Percentiles rank a stretch among this genome's conserved stretches.
Evolutionary conservation across 768 basidiomycete species (phyloP).

Genomic region (Lentinula sp.): DNA sequence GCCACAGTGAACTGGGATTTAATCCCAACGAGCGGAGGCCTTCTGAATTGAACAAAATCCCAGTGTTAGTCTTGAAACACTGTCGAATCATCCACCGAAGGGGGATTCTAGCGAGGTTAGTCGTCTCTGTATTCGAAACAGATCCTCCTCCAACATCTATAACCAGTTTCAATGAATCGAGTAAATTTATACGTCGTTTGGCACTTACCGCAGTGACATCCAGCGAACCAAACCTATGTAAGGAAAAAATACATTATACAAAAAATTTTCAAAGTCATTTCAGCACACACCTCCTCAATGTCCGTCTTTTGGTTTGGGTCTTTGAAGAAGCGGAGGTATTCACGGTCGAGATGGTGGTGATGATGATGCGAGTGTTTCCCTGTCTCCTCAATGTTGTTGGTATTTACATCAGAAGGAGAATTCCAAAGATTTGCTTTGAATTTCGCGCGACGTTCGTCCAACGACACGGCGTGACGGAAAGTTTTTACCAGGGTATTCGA

Average conservation of each 20-base stretch:
- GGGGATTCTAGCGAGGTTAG: conserved; percentile 63
- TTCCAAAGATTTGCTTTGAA: conserved; percentile 8
- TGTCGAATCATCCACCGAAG: conserved; percentile 76
- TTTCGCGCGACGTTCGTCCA: conserved; percentile 34
- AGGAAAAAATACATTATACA: background rate
- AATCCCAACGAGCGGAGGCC: conserved; percentile 40
- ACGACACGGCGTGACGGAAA: conserved; percentile 35
- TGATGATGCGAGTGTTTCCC: background rate
- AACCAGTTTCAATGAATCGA: background rate
- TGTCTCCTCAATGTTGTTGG: background rate
- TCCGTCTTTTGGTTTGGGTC: conserved; percentile 6
- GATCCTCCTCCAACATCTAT: conserved; percentile 25
- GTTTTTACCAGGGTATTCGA: conserved; percentile 38
- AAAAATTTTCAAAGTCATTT: background rate
- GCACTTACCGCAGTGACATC: conserved; percentile 29
- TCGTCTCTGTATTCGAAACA: conserved; percentile 28
- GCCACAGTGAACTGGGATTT: conserved; percentile 39
- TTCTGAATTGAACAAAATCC: conserved; percentile 52
- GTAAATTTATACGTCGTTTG: background rate
- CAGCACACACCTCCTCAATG: conserved; percentile 2
- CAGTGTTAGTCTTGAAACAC: conserved; percentile 49
- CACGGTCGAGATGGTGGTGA: background rate
- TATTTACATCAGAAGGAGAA: background rate
- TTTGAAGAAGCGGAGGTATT: background rate
- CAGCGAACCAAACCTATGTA: conserved; percentile 5